phyloP scores from a whole-genome alignment of 1,139 yeast species.

The Zygoascus hellenicus region DNA sequence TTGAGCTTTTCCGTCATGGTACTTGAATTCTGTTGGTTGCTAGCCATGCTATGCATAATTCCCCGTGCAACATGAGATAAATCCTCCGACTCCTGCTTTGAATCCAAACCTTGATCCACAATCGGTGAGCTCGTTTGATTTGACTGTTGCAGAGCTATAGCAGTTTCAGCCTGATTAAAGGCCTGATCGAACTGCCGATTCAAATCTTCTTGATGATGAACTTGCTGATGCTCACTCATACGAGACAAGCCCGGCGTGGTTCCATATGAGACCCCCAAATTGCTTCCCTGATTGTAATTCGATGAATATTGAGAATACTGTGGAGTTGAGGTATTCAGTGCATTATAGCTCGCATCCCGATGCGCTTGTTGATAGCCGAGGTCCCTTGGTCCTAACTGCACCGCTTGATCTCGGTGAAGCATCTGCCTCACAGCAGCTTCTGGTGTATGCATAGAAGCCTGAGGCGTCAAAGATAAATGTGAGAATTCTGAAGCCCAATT shows the following conservation, averaged over 20 bases:
- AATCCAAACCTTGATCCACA: background rate
- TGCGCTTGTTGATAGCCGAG: too few species aligned
- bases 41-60: constrained; percentile 27
- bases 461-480: background rate
- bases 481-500: constrained; percentile 1
- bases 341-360: too few species aligned
- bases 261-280: too few species aligned
- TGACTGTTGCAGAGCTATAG: constrained; percentile 10
- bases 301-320: too few species aligned
- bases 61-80: constrained; percentile 30
- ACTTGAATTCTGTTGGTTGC: constrained; percentile 12
- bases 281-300: too few species aligned
- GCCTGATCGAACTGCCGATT: constrained; percentile 26
- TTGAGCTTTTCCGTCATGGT: constrained; percentile 28
- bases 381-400: too few species aligned
- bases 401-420: background rate
- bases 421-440: background rate
- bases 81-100: constrained; percentile 18
- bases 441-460: background rate
- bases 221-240: constrained; percentile 26
- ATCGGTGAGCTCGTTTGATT: background rate
- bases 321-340: too few species aligned
- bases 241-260: constrained; percentile 13
- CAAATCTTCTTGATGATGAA: constrained; percentile 20
- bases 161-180: constrained; percentile 25